Percentiles rank a stretch among this genome's conserved stretches.
Conservation (phyloP, 192 early-diverging fungal genomes). For the Fimicolochytrium jonesii region DNA sequence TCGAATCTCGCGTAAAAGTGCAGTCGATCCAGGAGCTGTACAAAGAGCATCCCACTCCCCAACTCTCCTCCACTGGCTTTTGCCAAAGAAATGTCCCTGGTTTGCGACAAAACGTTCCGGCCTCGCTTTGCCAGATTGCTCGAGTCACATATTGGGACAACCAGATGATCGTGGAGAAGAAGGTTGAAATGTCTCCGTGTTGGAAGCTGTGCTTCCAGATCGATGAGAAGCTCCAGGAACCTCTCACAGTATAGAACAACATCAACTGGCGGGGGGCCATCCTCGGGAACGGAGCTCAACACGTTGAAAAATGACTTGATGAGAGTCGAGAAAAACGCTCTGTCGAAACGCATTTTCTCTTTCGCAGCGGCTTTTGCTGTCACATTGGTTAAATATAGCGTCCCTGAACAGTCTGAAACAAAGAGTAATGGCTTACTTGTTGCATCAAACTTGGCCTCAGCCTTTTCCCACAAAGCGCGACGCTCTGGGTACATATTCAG, state of each 20-base stretch:
- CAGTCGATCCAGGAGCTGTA: slow-evolving; percentile 67
- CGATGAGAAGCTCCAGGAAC: slow-evolving; percentile 81
- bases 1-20: slow-evolving; percentile 72
- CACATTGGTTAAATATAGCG: slow-evolving; percentile 20
- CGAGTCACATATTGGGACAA: slow-evolving; percentile 37
- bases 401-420: too few relatives aligned
- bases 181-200: slow-evolving; percentile 85
- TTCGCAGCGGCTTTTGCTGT: slow-evolving; percentile 45
- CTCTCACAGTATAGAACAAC: slow-evolving; percentile 61
- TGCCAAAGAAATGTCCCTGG: slow-evolving; percentile 4
- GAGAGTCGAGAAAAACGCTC: slow-evolving; percentile 62
- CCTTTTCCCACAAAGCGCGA: slow-evolving; percentile 60
- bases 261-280: slow-evolving; percentile 33
- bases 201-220: slow-evolving; percentile 82
- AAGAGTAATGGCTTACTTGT: neutral
- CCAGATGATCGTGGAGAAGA: slow-evolving; percentile 75
- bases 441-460: slow-evolving; percentile 21
- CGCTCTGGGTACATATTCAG: slow-evolving; percentile 41
- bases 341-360: slow-evolving; percentile 49
- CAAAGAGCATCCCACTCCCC: slow-evolving; percentile 46
- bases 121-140: slow-evolving; percentile 35
- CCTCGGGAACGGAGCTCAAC: slow-evolving; percentile 49
- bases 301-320: slow-evolving; percentile 62
- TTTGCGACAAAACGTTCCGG: neutral
- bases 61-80: slow-evolving; percentile 12